Evolutionary conservation across 345 rosid species (phyloP).

Genomic region (Turnera subulata): DNA sequence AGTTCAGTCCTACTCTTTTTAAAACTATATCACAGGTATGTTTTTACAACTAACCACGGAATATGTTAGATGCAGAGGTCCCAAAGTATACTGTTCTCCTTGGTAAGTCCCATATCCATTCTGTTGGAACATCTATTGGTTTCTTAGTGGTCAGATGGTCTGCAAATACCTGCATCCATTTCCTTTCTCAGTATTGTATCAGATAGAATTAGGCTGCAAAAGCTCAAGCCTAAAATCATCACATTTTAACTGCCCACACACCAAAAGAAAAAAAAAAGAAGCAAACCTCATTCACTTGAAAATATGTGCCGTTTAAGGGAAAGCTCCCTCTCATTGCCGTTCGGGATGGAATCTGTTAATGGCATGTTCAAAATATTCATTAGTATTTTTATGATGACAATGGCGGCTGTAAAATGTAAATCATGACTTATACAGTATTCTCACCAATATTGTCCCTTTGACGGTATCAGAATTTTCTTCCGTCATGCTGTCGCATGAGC

Average conservation of each 20-base stretch:
- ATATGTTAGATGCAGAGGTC: constrained; percentile 81
- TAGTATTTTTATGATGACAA: too few species aligned
- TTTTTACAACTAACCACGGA: constrained; percentile 65
- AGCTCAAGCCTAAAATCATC: too few species aligned
- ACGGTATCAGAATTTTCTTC: constrained; percentile 69
- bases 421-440: too few species aligned
- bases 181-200: neutral
- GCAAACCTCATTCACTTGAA: too few species aligned
- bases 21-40: neutral
- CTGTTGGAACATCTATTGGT: constrained; percentile 74
- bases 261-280: too few species aligned
- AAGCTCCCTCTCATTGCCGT: constrained; percentile 96
- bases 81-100: constrained; percentile 87
- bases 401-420: too few species aligned
- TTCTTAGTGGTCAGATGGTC: constrained; percentile 76
- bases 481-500: constrained; percentile 56
- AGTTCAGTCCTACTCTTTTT: too few species aligned
- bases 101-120: constrained; percentile 69
- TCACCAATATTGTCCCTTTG: constrained; percentile 85
- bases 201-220: neutral
- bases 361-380: neutral
- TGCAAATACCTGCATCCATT: constrained; percentile 62
- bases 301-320: too few species aligned
- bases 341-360: constrained; percentile 78
- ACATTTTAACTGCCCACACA: constrained; percentile 25